Conservation (phyloP, 306 rosid species). For the Cucumis sativus region DNA sequence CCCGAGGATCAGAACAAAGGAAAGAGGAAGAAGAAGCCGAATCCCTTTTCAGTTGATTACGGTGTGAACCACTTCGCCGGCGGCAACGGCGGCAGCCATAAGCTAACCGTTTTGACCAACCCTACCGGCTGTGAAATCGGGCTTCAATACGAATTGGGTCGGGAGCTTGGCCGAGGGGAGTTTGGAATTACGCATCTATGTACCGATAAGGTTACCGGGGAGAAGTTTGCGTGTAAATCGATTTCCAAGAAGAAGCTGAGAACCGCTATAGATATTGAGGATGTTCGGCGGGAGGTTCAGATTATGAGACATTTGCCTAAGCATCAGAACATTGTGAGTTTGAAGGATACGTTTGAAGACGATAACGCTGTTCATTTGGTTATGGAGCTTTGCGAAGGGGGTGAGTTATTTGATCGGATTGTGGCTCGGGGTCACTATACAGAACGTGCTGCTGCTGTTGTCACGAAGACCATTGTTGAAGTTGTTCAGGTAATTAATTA, state of each 20-base stretch:
- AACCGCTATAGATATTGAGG: conserved; percentile 68
- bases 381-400: conserved; percentile 97
- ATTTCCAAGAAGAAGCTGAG: conserved; percentile 84
- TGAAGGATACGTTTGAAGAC: conserved; percentile 82
- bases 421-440: conserved; percentile 91
- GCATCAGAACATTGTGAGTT: conserved; percentile 57
- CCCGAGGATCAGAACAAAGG: conserved; percentile 9
- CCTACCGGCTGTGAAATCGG: conserved; percentile 74
- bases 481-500: conserved; percentile 70
- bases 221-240: conserved; percentile 64
- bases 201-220: conserved; percentile 42
- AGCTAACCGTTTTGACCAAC: conserved; percentile 42
- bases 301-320: conserved; percentile 65
- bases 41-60: conserved; percentile 51
- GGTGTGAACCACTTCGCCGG: background rate
- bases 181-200: conserved; percentile 85
- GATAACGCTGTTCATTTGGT: conserved; percentile 84
- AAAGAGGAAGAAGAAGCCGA: conserved; percentile 33
- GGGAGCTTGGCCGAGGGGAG: conserved; percentile 90
- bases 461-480: conserved; percentile 79
- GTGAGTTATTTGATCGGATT: conserved; percentile 86
- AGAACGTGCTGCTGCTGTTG: conserved; percentile 86
- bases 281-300: conserved; percentile 89
- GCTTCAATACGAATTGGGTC: conserved; percentile 51
- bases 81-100: conserved; percentile 12